Percentiles rank a stretch among this genome's conserved stretches.
These are phyloP conservation scores for Ceratocystis diversiconidia DNA, from an alignment of 2,329 filamentous ascomycete genomes.

Conservation along the genomic window DNA sequence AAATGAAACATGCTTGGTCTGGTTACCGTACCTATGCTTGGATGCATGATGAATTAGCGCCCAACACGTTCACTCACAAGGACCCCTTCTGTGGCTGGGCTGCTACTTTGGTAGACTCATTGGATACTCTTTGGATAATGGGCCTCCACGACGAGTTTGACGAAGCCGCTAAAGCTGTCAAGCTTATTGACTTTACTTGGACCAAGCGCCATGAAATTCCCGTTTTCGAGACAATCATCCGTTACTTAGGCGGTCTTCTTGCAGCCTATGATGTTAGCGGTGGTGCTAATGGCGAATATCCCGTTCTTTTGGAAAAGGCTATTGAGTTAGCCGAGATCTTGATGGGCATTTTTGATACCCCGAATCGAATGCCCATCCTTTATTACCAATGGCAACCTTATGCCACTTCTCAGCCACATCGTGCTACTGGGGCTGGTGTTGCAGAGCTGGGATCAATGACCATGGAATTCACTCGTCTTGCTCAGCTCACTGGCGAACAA, in stretches of 20 bases:
- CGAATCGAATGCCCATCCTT: slow-evolving; percentile 79
- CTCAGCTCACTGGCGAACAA: slow-evolving; percentile 65
- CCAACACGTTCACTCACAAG: slow-evolving; percentile 49
- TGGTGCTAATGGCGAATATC: slow-evolving; percentile 40
- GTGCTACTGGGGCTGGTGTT: slow-evolving; percentile 43
- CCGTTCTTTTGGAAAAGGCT: slow-evolving; percentile 60
- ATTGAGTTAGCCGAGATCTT: slow-evolving; percentile 66
- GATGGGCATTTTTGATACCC: slow-evolving; percentile 76
- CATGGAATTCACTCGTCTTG: slow-evolving; percentile 78
- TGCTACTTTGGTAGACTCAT: slow-evolving; percentile 67
- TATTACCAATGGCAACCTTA: slow-evolving; percentile 66
- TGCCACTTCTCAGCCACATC: slow-evolving; percentile 47
- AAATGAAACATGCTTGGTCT: slow-evolving; percentile 65
- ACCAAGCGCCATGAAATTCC: slow-evolving; percentile 55
- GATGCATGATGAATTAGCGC: slow-evolving; percentile 73
- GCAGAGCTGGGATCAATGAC: slow-evolving; percentile 68
- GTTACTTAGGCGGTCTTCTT: slow-evolving; percentile 76
- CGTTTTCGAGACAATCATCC: slow-evolving; percentile 85
- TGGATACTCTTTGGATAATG: slow-evolving; percentile 83
- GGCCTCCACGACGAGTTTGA: slow-evolving; percentile 65
- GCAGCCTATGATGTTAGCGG: slow-evolving; percentile 77
- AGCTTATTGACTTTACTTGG: slow-evolving; percentile 69
- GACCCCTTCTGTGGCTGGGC: slow-evolving; percentile 90
- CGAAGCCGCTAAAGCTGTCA: slow-evolving; percentile 55
- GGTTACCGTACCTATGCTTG: slow-evolving; percentile 71